These are phyloP conservation scores for Dactylellina sp. DNA, from an alignment of 2,329 filamentous ascomycete genomes.

Conservation along the genomic window DNA sequence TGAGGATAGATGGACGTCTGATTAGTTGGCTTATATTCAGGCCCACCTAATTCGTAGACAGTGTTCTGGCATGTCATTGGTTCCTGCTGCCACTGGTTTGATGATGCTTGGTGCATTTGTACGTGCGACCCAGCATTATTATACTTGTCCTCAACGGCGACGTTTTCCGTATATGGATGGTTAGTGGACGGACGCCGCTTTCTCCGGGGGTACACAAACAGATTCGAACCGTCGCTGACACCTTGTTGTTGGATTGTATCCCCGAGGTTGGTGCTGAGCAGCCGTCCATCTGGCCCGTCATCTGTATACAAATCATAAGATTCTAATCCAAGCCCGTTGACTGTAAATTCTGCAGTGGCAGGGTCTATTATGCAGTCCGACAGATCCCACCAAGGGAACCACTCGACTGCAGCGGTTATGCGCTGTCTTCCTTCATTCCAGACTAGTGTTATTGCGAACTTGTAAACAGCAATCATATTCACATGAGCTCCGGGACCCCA, in stretches of 20 bases:
- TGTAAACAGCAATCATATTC: slow-evolving; percentile 12
- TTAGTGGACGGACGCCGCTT: neutral
- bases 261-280: neutral
- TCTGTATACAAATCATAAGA: neutral
- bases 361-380: neutral
- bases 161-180: no score
- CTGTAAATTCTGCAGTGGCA: slow-evolving; percentile 6
- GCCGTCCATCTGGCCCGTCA: no score
- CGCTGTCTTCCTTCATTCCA: neutral
- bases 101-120: no score
- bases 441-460: slow-evolving; percentile 2
- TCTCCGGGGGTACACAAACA: neutral
- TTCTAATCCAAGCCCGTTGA: slow-evolving; percentile 2
- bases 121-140: no score
- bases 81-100: no score
- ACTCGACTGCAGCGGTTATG: neutral
- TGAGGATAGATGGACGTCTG: no score
- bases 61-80: no score
- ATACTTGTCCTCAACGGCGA: no score
- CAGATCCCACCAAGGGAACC: slow-evolving; percentile 9
- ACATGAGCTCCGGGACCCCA: slow-evolving; percentile 15
- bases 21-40: no score
- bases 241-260: neutral
- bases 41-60: no score
- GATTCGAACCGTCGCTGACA: neutral